phyloP scores from a whole-genome alignment of 2,329 filamentous ascomycete genomes.

The Acarospora socialis region DNA sequence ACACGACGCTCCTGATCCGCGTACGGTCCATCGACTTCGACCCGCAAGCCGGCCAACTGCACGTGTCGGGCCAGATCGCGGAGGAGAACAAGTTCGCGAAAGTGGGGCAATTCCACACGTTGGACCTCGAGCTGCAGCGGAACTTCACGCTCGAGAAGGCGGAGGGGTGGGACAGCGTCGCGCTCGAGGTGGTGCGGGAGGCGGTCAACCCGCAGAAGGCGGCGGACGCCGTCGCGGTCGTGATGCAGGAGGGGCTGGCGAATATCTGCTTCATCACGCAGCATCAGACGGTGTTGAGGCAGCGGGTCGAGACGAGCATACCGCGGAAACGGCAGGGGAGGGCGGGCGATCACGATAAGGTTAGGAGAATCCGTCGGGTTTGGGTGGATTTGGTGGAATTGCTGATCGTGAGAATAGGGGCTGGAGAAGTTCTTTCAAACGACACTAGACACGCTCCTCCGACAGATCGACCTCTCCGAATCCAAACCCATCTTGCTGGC shows the following conservation, averaged over 20 bases:
- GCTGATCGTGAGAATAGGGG: conserved; percentile 30
- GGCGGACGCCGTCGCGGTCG: conserved; percentile 73
- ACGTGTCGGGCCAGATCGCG: conserved; percentile 51
- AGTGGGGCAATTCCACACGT: conserved; percentile 53
- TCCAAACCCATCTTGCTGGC: conserved; percentile 68
- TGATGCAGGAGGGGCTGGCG: conserved; percentile 65
- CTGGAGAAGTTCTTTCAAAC: conserved; percentile 67
- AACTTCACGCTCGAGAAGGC: conserved; percentile 81
- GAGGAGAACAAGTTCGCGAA: conserved; percentile 55
- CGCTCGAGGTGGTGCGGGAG: conserved; percentile 62
- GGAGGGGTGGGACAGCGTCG: conserved; percentile 76
- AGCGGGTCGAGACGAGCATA: conserved; percentile 34
- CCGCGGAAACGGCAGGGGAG: conserved; percentile 30
- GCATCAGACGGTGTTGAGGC: conserved; percentile 34
- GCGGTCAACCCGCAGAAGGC: conserved; percentile 64
- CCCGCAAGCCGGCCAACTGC: conserved; percentile 50
- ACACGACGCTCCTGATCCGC: conserved; percentile 49
- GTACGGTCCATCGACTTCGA: conserved; percentile 58
- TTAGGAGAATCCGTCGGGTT: conserved; percentile 11
- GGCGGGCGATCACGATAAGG: conserved; percentile 34
- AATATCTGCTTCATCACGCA: conserved; percentile 39
- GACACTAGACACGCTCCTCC: conserved; percentile 57
- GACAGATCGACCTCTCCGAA: conserved; percentile 60
- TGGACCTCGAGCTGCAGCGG: conserved; percentile 74
- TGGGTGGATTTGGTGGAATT: neutral